A percentile compares a stretch with the other conserved stretches of the same genome.
Evolutionary conservation across 129 eudicot species (phyloP).

Genomic region (Gnaphalium uliginosum): DNA sequence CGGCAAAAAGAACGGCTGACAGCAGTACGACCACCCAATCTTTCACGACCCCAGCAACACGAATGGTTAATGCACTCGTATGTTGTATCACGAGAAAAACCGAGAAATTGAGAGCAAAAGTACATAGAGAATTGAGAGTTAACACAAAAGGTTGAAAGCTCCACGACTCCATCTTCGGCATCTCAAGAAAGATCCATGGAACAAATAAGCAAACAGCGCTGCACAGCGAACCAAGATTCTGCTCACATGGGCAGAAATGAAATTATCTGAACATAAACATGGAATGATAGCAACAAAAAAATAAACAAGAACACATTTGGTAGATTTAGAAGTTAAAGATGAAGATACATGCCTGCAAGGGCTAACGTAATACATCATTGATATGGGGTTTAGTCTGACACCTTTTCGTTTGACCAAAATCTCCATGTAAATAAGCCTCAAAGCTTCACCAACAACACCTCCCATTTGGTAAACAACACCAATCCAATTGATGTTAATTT

Average conservation of each 20-base stretch:
- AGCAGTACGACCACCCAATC: slow-evolving; percentile 89
- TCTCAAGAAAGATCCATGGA: slow-evolving; percentile 88
- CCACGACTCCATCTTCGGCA: slow-evolving; percentile 77
- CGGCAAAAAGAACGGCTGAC: slow-evolving; percentile 85
- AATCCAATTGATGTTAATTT: slow-evolving; percentile 72
- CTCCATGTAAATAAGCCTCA: slow-evolving; percentile 90
- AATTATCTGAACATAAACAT: slow-evolving; percentile 20
- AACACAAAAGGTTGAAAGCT: slow-evolving; percentile 62
- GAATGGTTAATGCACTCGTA: slow-evolving; percentile 86
- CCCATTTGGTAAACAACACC: slow-evolving; percentile 98
- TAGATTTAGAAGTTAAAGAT: slow-evolving; percentile 1
- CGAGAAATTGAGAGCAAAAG: slow-evolving; percentile 78
- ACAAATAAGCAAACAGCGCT: slow-evolving; percentile 86
- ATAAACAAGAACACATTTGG: slow-evolving; percentile 7
- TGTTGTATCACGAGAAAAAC: slow-evolving; percentile 86
- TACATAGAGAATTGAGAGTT: slow-evolving; percentile 73
- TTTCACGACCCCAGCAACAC: slow-evolving; percentile 91
- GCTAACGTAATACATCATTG: slow-evolving; percentile 89
- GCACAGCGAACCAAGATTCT: slow-evolving; percentile 38
- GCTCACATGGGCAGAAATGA: slow-evolving; percentile 24
- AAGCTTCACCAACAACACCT: slow-evolving; percentile 90
- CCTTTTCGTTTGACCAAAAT: slow-evolving; percentile 85
- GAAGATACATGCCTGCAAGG: slow-evolving; percentile 76
- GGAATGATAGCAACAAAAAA: slow-evolving; percentile 2
- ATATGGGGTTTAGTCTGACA: slow-evolving; percentile 67